Conservation (phyloP, 495 filamentous ascomycete genomes). For the Xylaria flabelliformis region DNA sequence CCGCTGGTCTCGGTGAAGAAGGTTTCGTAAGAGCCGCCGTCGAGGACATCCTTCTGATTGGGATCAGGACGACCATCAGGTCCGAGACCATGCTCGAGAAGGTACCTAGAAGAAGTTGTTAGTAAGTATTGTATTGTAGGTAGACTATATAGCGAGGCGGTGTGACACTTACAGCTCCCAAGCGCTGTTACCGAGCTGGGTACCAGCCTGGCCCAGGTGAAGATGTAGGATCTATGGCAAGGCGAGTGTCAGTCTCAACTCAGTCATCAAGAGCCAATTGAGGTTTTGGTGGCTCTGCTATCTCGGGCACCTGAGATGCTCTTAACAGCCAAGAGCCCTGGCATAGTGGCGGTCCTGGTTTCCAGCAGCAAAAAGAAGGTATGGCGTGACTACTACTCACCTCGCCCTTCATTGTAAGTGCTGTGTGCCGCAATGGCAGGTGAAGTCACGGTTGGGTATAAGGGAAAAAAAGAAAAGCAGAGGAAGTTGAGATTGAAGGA, state of each 20-base stretch:
- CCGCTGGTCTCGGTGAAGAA: constrained; percentile 88
- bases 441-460: constrained; percentile 23
- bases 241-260: constrained; percentile 6
- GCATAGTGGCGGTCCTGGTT: constrained; percentile 12
- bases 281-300: background rate
- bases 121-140: constrained; percentile 20
- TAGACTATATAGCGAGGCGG: constrained; percentile 37
- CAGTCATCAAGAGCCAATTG: background rate
- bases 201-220: constrained; percentile 92
- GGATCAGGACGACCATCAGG: constrained; percentile 74
- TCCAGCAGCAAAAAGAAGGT: constrained; percentile 12
- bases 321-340: background rate
- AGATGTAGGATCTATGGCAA: constrained; percentile 77
- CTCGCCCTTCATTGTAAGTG: constrained; percentile 47
- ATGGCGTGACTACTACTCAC: constrained; percentile 37
- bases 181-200: constrained; percentile 90
- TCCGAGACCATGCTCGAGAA: constrained; percentile 88
- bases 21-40: constrained; percentile 80
- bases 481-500: constrained; percentile 32
- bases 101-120: constrained; percentile 65
- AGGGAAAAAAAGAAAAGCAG: constrained; percentile 31
- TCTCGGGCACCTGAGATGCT: background rate
- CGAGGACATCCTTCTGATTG: constrained; percentile 63
- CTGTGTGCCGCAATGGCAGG: constrained; percentile 30
- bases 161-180: constrained; percentile 86